Base-by-base conservation (phyloP, 2,329 filamentous ascomycete species). In the Talaromyces sp. region DNA sequence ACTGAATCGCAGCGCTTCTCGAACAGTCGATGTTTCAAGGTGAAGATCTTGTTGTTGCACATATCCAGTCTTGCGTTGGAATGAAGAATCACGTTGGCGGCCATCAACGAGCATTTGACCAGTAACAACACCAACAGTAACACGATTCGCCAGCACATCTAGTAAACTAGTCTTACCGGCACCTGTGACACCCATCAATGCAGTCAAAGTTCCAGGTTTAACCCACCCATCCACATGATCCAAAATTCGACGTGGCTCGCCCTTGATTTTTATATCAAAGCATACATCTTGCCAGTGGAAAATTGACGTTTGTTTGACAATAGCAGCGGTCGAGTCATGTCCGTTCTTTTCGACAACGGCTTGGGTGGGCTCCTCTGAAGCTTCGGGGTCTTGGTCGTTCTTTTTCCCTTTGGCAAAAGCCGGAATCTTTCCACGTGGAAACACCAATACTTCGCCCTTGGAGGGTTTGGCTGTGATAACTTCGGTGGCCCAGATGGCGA, bases 21-120 rank as follows among this genome's bases (percentile, higher is more conserved):
- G 88, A 39, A 96, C 92, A 1, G 93, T 96, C 0, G 88, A 87
- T 0, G 92, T 96, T 55, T 88, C 82, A 44, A 96, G 81, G 73
- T 96, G 93, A 13, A 96, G 82, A 83, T 97, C 93, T 73, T 96
- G 92, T 73, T 96, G 93, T 72, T 96, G 91, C 42, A 93, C 92
- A 68, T 96, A 96, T 54, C 92, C 92, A 0, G 91, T 96, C 78
- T 93, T 95, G 66, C 92, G 89, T 75, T 96, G 92, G 82, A 96
- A 96, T 0, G 90, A 92, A 44, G 83, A 83, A 66, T 96, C 91
- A 51, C 90, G 86, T 30, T 85, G 87, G 44, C 81, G 82, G 2
- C 90, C 90, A 66, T 93, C 89, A 10, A 93, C 88, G 17, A 92
- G 77, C 88, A 96, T 95, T 68, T 93, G 88, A 58, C 93, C 93